These are phyloP conservation scores for Mycena epipterygia DNA, from an alignment of 768 basidiomycete species.

Conservation along the genomic window DNA sequence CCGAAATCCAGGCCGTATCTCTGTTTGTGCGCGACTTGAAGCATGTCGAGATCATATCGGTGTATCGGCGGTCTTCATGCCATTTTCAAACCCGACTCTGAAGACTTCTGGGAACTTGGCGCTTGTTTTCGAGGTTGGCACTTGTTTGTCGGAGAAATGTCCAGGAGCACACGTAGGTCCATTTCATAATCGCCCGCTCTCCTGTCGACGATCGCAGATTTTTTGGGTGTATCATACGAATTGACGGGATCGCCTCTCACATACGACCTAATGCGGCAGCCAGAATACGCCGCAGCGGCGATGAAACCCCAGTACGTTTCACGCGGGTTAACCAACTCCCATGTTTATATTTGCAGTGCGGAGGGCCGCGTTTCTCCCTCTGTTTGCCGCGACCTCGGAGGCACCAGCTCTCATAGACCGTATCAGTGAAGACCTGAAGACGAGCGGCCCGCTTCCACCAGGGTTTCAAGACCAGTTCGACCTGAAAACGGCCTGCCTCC, in stretches of 20 bases:
- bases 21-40: too few species aligned
- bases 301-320: constrained; percentile 47
- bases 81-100: too few species aligned
- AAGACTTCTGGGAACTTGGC: too few species aligned
- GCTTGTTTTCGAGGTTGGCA: too few species aligned
- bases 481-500: constrained; percentile 48
- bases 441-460: constrained; percentile 41
- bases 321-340: too few species aligned
- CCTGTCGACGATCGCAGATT: background rate
- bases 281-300: constrained; percentile 43
- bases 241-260: constrained; percentile 34
- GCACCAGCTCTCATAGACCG: background rate
- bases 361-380: constrained; percentile 39
- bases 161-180: constrained; percentile 58
- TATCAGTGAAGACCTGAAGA: constrained; percentile 19
- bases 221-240: constrained; percentile 6
- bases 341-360: background rate
- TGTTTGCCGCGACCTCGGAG: constrained; percentile 36
- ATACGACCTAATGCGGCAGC: constrained; percentile 46
- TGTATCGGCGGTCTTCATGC: too few species aligned
- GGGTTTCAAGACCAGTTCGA: constrained; percentile 56
- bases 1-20: too few species aligned
- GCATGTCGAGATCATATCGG: too few species aligned
- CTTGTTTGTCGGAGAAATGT: too few species aligned
- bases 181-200: background rate